Evolutionary conservation across 2,329 filamentous ascomycete genomes (phyloP).

Genomic region (Zasmidium angulare): DNA sequence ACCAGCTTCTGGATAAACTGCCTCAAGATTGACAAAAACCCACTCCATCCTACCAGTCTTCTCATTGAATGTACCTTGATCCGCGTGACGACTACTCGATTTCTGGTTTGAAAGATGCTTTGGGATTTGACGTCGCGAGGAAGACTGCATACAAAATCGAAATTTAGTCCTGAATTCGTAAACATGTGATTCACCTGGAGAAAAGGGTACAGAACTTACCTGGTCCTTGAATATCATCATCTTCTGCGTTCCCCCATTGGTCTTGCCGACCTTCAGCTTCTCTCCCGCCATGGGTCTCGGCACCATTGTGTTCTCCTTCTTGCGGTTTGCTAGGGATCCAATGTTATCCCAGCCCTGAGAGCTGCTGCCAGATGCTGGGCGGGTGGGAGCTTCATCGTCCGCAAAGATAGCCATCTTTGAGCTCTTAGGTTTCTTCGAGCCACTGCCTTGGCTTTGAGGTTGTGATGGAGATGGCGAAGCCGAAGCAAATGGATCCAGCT

Average conservation of each 20-base stretch:
- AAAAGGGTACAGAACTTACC: slow-evolving; percentile 63
- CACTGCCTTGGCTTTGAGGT: slow-evolving; percentile 46
- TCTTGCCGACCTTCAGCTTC: slow-evolving; percentile 82
- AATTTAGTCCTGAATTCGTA: slow-evolving; percentile 96
- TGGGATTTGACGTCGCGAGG: slow-evolving; percentile 25
- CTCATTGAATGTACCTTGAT: slow-evolving; percentile 80
- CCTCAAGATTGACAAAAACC: slow-evolving; percentile 82
- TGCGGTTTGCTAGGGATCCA: slow-evolving; percentile 79
- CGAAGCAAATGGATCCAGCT: slow-evolving; percentile 75
- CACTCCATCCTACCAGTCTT: slow-evolving; percentile 80
- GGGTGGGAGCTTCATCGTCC: slow-evolving; percentile 58
- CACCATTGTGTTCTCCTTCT: slow-evolving; percentile 89
- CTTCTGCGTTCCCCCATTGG: slow-evolving; percentile 73
- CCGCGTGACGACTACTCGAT: slow-evolving; percentile 47
- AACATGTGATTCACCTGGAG: slow-evolving; percentile 56
- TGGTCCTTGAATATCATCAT: slow-evolving; percentile 92
- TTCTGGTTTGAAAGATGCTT: slow-evolving; percentile 26
- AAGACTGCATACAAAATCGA: slow-evolving; percentile 57
- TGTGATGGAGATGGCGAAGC: slow-evolving; percentile 59
- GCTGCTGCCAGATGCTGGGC: slow-evolving; percentile 53
- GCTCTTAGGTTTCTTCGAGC: slow-evolving; percentile 65
- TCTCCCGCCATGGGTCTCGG: slow-evolving; percentile 90
- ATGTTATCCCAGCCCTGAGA: slow-evolving; percentile 89
- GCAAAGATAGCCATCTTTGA: slow-evolving; percentile 90
- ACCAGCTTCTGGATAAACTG: slow-evolving; percentile 76